phyloP scores from a whole-genome alignment of 352 stramenopile genomes.

The Globisporangium camurandrum region DNA sequence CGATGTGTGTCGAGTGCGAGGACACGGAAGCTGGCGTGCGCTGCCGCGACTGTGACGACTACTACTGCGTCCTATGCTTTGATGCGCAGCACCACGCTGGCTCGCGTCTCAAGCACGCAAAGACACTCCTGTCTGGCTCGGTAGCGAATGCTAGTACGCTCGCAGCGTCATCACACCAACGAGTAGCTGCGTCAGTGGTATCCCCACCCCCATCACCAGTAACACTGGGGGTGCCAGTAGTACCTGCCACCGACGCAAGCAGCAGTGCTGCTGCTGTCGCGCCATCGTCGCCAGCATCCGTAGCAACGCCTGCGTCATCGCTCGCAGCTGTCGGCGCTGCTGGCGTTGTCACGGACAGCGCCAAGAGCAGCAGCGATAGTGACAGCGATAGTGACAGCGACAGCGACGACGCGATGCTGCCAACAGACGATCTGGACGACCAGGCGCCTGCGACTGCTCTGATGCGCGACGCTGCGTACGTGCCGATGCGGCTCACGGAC shows the following conservation, averaged over 20 bases:
- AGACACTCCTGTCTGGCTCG: constrained; percentile 16
- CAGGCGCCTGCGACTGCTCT: constrained; percentile 12
- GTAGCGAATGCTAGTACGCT: constrained; percentile 8
- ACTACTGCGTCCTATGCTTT: constrained; percentile 77
- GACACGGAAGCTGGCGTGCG: constrained; percentile 61
- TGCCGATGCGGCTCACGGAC: constrained; percentile 61
- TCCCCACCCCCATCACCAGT: constrained; percentile 3
- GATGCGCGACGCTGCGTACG: constrained; percentile 35
- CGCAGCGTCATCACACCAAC: constrained; percentile 7
- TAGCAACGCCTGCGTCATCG: neutral
- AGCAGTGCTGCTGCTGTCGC: neutral
- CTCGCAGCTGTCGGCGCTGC: constrained; percentile 14
- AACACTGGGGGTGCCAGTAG: neutral
- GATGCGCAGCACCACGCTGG: constrained; percentile 60
- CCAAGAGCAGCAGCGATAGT: too few relatives aligned
- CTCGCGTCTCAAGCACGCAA: constrained; percentile 35
- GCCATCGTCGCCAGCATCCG: neutral
- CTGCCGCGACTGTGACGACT: constrained; percentile 62
- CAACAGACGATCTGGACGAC: constrained; percentile 17
- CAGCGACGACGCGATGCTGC: constrained; percentile 14
- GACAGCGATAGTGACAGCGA: constrained; percentile 23
- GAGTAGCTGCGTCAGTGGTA: neutral
- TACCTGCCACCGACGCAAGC: neutral
- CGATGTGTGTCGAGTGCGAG: constrained; percentile 81
- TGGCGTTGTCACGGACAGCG: constrained; percentile 9